Evolutionary conservation across 495 filamentous ascomycete genomes (phyloP), one percentile per base, ranked within the genome.

Genomic region (Neurospora sp.): DNA sequence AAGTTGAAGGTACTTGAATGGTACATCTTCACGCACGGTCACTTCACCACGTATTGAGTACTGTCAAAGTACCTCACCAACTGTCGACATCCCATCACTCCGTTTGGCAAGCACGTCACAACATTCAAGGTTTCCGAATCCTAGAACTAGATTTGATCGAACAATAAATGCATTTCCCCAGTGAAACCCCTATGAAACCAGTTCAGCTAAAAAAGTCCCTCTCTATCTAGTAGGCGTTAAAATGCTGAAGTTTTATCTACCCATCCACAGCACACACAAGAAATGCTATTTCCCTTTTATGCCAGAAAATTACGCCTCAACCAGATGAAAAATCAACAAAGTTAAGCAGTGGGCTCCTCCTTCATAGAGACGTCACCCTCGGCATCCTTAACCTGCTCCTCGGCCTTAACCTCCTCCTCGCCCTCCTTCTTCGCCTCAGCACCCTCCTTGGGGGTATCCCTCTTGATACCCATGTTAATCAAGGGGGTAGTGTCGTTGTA

Each of bases 401-500:
- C 68, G 8, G 48, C 61, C 65, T 53, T 68, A 3, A 44, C 70
- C 20, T 68, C 61, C 69, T 85, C 83, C 16, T 71, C 75, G 42
- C 42, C 38, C 68, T 71, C 72, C 53, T 75, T 70, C 40, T 72
- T 76, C 31, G 22, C 71, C 68, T 73, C 70, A 16, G 61, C 73
- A 14, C 48, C 53, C 69, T 71, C 72, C 68, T 81, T 74, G 72
- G 83, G 78, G 4, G 70, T 74, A 61, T 83, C 77, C 68, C 82
- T 83, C 80, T 88, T 87, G 37, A 86, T 79, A 41, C 82, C 75
- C 81, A 80, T 82, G 74, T 90, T 90, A 48, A 90, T 85, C 70
- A 98, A 83, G 3, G 91, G 92, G 3, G 90, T 89, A 31, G 88
- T 87, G 73, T 98, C 94, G 76, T 97, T 94, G 83, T 90, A 99